Percentiles rank a stretch among this genome's conserved stretches.
Conservation (phyloP, 768 basidiomycete genomes). For the Agrocybe chaxingu region DNA sequence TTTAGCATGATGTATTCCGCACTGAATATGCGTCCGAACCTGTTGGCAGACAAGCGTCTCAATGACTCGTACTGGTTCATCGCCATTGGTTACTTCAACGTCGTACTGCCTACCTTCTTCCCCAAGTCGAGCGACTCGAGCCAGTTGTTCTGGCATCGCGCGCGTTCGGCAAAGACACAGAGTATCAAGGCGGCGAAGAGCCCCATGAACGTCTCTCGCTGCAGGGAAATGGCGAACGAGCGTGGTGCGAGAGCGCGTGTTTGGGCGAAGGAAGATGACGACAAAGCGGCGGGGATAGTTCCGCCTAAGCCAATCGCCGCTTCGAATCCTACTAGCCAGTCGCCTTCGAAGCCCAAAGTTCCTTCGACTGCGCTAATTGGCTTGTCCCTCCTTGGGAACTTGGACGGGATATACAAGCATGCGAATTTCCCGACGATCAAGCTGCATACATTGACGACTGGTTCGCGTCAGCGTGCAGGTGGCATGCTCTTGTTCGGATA, state of each 20-base stretch:
- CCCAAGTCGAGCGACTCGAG: constrained; percentile 40
- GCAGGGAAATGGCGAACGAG: constrained; percentile 61
- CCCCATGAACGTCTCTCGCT: constrained; percentile 58
- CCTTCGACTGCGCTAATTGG: constrained; percentile 71
- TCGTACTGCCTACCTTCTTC: constrained; percentile 73
- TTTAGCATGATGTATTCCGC: constrained; percentile 82
- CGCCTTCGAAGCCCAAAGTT: constrained; percentile 27
- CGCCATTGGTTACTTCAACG: constrained; percentile 79
- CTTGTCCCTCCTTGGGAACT: constrained; percentile 79
- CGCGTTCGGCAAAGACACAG: constrained; percentile 64
- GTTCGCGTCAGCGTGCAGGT: constrained; percentile 74
- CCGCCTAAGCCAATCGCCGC: constrained; percentile 28
- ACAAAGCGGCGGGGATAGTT: constrained; percentile 43
- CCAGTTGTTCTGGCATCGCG: constrained; percentile 71
- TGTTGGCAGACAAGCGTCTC: constrained; percentile 37
- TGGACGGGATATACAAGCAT: constrained; percentile 81
- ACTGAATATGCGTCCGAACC: constrained; percentile 69
- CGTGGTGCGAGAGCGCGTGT: constrained; percentile 55
- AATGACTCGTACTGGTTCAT: constrained; percentile 78
- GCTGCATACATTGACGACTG: constrained; percentile 77
- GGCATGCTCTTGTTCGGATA: constrained; percentile 84
- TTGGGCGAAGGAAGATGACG: constrained; percentile 79
- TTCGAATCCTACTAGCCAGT: constrained; percentile 8
- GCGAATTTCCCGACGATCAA: constrained; percentile 50
- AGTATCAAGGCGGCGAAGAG: constrained; percentile 63